Base-by-base conservation (phyloP, 495 filamentous ascomycete species). In the Talaromyces thailandensis region DNA sequence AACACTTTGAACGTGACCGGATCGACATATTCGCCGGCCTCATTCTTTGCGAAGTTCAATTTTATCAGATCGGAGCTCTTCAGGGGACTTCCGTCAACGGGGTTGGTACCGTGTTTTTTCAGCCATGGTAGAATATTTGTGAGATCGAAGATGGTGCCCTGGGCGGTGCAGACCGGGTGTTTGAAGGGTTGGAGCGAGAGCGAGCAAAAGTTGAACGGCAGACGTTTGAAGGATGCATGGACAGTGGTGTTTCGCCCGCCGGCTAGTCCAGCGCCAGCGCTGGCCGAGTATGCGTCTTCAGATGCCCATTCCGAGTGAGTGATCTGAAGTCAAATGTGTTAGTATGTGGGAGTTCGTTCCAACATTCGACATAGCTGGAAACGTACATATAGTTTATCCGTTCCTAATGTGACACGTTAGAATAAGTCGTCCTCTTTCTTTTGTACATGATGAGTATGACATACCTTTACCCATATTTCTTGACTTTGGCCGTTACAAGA, bases 121-220 rank as follows among this genome's bases (percentile, higher is more conserved):
- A 99, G 85, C 95, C 95, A 99, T 58, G 91, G 83, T 8, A 88
- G 74, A 55, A 96, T 94, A 66, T 93, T 89, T 60, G 90, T 90
- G 60, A 93, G 83, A 69, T 96, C 91, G 70, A 95, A 95, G 56
- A 92, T 90, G 12, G 85, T 89, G 26, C 91, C 91, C 35, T 87
- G 77, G 6, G 81, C 64, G 6, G 90, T 94, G 74, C 91, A 95
- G 51, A 95, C 91, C 0, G 91, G 91, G 63, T 91, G 88, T 71
- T 85, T 79, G 76, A 92, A 96, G 1, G 94, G 94, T 70, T 98
- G 94, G 18, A 98, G 86, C 26, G 89, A 93, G 40, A 96, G 86
- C 64, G 94, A 91, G 83, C 94, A 98, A 78, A 93, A 98, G 81
- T 96, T 97, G 84, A 96, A 98, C 40, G 94, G 94, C 3, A 98